Evolutionary conservation across 2,329 filamentous ascomycete genomes (phyloP).

Genomic region (Fusarium tanahbumbuense): DNA sequence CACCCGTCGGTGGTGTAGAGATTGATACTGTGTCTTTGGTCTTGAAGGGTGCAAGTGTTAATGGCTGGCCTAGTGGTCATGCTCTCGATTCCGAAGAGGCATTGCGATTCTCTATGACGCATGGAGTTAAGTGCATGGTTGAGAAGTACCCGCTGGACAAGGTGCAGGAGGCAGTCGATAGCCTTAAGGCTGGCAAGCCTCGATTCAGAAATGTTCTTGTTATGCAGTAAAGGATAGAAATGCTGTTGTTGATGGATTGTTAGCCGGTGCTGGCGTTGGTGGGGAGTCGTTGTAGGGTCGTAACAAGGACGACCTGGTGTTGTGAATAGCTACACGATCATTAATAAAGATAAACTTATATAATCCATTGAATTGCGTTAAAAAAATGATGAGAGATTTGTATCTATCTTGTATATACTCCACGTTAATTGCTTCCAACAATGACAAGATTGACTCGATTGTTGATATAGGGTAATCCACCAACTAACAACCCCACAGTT

Average conservation of each 20-base stretch:
- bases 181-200: slow-evolving; percentile 55
- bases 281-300: not conserved
- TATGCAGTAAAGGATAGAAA: slow-evolving; percentile 1
- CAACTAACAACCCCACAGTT: slow-evolving; percentile 16
- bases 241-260: not conserved
- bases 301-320: no score
- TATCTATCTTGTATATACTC: rapidly evolving
- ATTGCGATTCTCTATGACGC: slow-evolving; percentile 70
- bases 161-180: slow-evolving; percentile 58
- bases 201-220: slow-evolving; percentile 60
- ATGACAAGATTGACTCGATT: not conserved
- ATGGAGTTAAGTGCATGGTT: slow-evolving; percentile 72
- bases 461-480: slow-evolving; percentile 1
- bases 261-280: not conserved
- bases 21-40: slow-evolving; percentile 59
- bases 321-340: not conserved
- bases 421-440: not conserved
- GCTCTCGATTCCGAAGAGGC: slow-evolving; percentile 73
- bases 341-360: not conserved
- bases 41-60: slow-evolving; percentile 66
- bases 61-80: slow-evolving; percentile 73
- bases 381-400: rapidly evolving
- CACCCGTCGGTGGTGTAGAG: slow-evolving; percentile 60
- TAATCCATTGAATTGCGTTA: rapidly evolving
- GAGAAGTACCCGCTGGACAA: slow-evolving; percentile 72